phyloP scores from a whole-genome alignment of 352 stramenopile species.

The Peronospora belbahrii region DNA sequence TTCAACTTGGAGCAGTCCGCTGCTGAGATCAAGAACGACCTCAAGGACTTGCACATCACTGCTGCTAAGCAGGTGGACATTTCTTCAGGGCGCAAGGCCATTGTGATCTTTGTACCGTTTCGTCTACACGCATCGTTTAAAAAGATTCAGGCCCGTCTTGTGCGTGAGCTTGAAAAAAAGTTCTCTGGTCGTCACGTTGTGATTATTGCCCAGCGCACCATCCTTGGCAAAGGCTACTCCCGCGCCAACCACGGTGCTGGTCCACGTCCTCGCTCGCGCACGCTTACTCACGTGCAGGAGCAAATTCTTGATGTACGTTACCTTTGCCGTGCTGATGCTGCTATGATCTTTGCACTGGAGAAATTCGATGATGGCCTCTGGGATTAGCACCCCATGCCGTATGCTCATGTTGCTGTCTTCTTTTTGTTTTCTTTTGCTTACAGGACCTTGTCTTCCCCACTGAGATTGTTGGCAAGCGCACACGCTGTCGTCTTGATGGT shows the following conservation, averaged over 20 bases:
- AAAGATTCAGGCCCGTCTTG: conserved; percentile 97
- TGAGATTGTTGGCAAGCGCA: conserved; percentile 99
- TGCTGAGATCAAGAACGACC: conserved; percentile 95
- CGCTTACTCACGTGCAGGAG: conserved; percentile 97
- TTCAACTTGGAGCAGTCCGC: conserved; percentile 88
- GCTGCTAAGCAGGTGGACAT: conserved; percentile 98
- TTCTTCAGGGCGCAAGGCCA: conserved; percentile 92
- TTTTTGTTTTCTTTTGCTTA: conserved; percentile 20
- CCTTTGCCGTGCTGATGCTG: conserved; percentile 1
- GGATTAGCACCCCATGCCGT: conserved; percentile 83
- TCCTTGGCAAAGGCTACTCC: conserved; percentile 96
- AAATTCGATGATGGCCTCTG: conserved; percentile 85
- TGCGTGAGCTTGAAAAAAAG: conserved; percentile 99
- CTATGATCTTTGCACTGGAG: conserved; percentile 14
- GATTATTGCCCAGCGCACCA: conserved; percentile 98
- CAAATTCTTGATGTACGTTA: conserved; percentile 95
- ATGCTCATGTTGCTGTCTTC: conserved; percentile 54
- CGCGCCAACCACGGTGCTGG: conserved; percentile 93
- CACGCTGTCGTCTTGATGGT: conserved; percentile 94
- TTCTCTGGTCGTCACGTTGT: conserved; percentile 97
- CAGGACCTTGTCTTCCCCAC: conserved; percentile 98
- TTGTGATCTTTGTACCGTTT: conserved; percentile 99
- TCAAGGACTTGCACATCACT: conserved; percentile 98
- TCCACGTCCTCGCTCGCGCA: conserved; percentile 93
- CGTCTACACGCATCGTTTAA: conserved; percentile 96